A percentile compares a stretch with the other conserved stretches of the same genome.
These are phyloP conservation scores for Eleusine coracana DNA, from an alignment of 176 grass and related monocot genomes.

Conservation along the genomic window DNA sequence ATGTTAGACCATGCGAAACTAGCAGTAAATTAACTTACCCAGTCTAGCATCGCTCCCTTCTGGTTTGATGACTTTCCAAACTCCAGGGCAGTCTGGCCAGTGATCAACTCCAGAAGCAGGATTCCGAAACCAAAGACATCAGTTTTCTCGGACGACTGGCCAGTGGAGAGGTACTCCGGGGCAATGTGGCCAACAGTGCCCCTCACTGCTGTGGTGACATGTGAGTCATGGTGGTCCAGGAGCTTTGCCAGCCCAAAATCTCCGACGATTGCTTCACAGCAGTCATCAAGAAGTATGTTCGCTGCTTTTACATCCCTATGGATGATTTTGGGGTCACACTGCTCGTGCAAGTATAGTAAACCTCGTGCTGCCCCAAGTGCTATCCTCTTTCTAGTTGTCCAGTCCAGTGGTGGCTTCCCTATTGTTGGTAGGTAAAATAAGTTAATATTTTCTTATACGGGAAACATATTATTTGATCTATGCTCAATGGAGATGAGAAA, in stretches of 20 bases:
- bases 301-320: constrained; percentile 91
- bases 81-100: constrained; percentile 74
- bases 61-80: constrained; percentile 84
- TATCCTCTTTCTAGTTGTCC: constrained; percentile 79
- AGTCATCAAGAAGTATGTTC: constrained; percentile 78
- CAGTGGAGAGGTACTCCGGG: constrained; percentile 85
- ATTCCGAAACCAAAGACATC: constrained; percentile 90
- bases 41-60: constrained; percentile 91
- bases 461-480: constrained; percentile 23
- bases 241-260: constrained; percentile 92
- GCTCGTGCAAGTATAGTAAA: constrained; percentile 85
- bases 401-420: constrained; percentile 81
- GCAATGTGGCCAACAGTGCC: constrained; percentile 90
- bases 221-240: constrained; percentile 76
- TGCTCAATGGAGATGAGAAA: constrained; percentile 1
- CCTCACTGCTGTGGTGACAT: constrained; percentile 83
- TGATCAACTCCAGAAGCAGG: constrained; percentile 78
- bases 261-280: constrained; percentile 72
- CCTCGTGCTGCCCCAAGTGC: constrained; percentile 76
- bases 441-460: constrained; percentile 26
- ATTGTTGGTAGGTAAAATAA: constrained; percentile 18
- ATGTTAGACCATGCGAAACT: constrained; percentile 11
- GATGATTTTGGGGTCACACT: constrained; percentile 92
- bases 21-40: constrained; percentile 62
- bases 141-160: constrained; percentile 91